Base-by-base conservation (phyloP, 306 rosid genomes). In the Geum urbanum region DNA sequence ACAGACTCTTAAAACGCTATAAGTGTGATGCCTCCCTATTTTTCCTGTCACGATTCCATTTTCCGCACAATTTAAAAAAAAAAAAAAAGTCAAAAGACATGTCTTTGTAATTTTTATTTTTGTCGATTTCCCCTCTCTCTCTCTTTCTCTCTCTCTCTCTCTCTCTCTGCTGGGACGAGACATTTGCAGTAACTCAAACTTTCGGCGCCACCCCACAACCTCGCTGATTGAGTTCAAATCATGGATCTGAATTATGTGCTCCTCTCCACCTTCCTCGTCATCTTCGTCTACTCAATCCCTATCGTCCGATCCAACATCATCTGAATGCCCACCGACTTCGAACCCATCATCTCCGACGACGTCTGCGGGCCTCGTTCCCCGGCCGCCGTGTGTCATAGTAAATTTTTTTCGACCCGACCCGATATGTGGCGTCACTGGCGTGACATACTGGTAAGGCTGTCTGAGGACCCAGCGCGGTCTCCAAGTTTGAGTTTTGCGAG, bases 381-480 rank as follows among this genome's bases (percentile, higher is more conserved):
- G 2, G 1, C 27, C 27, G 27, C 83, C 2, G 61, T 75, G 40
- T 92, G 98, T 41, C 98, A 97, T 2, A 86, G 27, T 90, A 0
- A 88, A 76, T 7, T 92, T 97, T 74, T 92, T 92, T 16, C 80
- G 97, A 8, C 65, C 98, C 45, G 85, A 92, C 73, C 98, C 98
- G 2, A 96, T 92, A 18, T 92, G 96, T 71, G 91, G 98, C 5
- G 91, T 63, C 1, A 90, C 90, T 76, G 97, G 91, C 48, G 83
- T 92, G 53, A 92, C 97, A 50, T 92, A 88, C 76, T 92, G 98
- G 98, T 92, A 96, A 48, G 96, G 96, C 8, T 92, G 98, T 80
- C 87, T 79, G 2, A 96, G 88, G 9, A 96, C 98, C 0, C 82
- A 80, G 2, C 90, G 98, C 62, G 63, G 96, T 92, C 8, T 84